A percentile compares a stretch with the other conserved stretches of the same genome.
Evolutionary conservation across 2,329 filamentous ascomycete genomes (phyloP).

Genomic region (Fusarium torulosum): DNA sequence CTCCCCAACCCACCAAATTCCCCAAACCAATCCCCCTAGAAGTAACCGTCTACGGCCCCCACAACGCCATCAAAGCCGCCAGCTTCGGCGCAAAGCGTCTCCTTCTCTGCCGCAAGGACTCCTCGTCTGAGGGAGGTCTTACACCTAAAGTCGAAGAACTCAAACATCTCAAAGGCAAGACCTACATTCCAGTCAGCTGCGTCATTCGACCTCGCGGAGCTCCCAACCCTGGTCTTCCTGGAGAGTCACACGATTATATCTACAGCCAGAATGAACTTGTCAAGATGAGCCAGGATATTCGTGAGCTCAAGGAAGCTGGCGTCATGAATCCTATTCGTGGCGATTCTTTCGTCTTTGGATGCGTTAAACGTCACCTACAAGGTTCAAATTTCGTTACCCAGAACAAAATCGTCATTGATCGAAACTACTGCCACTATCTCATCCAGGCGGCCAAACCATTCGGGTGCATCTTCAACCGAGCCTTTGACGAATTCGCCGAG

Average conservation of each 20-base stretch:
- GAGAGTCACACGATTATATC: conserved; percentile 59
- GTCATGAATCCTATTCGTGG: conserved; percentile 57
- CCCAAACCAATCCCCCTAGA: conserved; percentile 57
- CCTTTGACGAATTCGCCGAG: conserved; percentile 63
- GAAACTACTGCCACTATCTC: conserved; percentile 56
- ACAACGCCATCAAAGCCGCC: conserved; percentile 56
- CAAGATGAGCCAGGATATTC: conserved; percentile 59
- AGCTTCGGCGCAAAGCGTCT: conserved; percentile 62
- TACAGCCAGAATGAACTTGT: conserved; percentile 61
- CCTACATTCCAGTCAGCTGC: conserved; percentile 61
- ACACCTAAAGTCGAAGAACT: conserved; percentile 62
- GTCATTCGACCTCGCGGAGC: conserved; percentile 65
- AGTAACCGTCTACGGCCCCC: conserved; percentile 65
- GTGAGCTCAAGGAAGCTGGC: conserved; percentile 53
- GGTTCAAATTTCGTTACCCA: conserved; percentile 1
- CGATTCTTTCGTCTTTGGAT: conserved; percentile 70
- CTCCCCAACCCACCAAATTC: neutral
- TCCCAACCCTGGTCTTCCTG: conserved; percentile 18
- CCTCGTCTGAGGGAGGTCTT: conserved; percentile 64
- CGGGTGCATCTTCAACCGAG: conserved; percentile 67
- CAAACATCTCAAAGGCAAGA: conserved; percentile 42
- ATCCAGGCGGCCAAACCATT: conserved; percentile 58
- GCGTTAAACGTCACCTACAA: conserved; percentile 49
- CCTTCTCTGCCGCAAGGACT: conserved; percentile 66
- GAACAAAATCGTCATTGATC: conserved; percentile 54